Conservation (phyloP, 2,329 filamentous ascomycete species). For the Monosporascus sp. region DNA sequence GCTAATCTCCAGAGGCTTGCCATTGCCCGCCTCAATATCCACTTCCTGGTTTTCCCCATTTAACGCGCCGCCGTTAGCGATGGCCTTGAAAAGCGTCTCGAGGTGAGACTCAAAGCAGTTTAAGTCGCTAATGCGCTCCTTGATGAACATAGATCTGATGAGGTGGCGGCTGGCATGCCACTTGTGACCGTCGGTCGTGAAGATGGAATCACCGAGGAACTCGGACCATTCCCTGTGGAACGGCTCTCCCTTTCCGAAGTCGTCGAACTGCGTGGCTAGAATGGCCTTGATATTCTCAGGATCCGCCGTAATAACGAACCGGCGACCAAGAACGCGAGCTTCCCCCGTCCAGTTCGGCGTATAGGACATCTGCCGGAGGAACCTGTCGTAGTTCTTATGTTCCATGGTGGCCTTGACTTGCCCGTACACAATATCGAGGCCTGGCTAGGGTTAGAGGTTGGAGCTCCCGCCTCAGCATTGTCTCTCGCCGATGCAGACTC, state of each 20-base stretch:
- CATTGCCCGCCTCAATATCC: conserved; percentile 55
- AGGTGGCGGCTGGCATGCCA: conserved; percentile 82
- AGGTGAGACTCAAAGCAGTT: conserved; percentile 77
- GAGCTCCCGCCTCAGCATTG: not conserved
- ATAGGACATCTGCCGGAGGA: conserved; percentile 46
- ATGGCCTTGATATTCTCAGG: conserved; percentile 87
- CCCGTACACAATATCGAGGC: conserved; percentile 59
- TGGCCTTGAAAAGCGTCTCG: conserved; percentile 63
- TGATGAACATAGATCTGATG: conserved; percentile 81
- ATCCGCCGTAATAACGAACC: conserved; percentile 72
- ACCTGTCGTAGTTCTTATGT: conserved; percentile 57
- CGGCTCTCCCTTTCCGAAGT: conserved; percentile 74
- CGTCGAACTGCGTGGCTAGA: conserved; percentile 77
- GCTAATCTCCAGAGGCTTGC: conserved; percentile 62
- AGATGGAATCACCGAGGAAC: conserved; percentile 73
- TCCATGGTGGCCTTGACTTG: conserved; percentile 46
- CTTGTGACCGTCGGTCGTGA: conserved; percentile 69
- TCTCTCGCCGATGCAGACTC: conserved; percentile 10
- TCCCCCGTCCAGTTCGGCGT: conserved; percentile 55
- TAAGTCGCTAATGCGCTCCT: conserved; percentile 76
- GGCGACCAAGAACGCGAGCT: conserved; percentile 44
- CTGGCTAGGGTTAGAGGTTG: conserved; percentile 32
- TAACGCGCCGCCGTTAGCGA: conserved; percentile 53
- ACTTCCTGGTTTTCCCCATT: conserved; percentile 59
- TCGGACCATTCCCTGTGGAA: conserved; percentile 73